A percentile compares a stretch with the other conserved stretches of the same genome.
Conservation (phyloP, 495 filamentous ascomycete genomes). For the Hypomontagnella monticulosa region DNA sequence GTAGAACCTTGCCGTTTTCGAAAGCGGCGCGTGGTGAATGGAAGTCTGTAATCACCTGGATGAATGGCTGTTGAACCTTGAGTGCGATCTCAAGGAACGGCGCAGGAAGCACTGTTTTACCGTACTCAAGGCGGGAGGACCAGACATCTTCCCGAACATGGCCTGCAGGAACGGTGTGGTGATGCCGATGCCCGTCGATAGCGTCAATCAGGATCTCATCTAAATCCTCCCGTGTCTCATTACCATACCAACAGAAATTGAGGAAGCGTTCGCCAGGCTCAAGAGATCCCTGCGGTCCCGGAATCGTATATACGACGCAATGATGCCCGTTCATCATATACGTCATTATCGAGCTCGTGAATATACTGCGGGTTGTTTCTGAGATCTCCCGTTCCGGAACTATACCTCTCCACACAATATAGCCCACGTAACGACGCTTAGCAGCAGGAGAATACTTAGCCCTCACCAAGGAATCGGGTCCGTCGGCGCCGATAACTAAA, state of each 20-base stretch:
- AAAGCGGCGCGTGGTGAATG: conserved; percentile 53
- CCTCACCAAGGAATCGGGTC: conserved; percentile 35
- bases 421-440: conserved; percentile 56
- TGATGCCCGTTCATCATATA: conserved; percentile 1
- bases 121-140: conserved; percentile 35
- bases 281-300: conserved; percentile 54
- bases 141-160: conserved; percentile 50
- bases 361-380: conserved; percentile 37
- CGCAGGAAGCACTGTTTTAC: conserved; percentile 50
- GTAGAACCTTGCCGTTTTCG: conserved; percentile 55
- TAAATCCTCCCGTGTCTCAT: conserved; percentile 52
- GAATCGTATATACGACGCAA: conserved; percentile 55
- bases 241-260: conserved; percentile 65
- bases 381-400: conserved; percentile 51
- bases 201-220: conserved; percentile 59
- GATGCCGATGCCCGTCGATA: conserved; percentile 47
- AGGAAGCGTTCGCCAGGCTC: conserved; percentile 54
- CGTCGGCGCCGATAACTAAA: conserved; percentile 43
- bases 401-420: conserved; percentile 58
- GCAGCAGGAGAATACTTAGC: conserved; percentile 20
- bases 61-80: conserved; percentile 55
- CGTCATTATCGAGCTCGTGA: conserved; percentile 11
- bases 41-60: conserved; percentile 62
- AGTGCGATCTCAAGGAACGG: conserved; percentile 59
- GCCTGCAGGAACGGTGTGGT: conserved; percentile 56